Percentiles rank a stretch among this genome's conserved stretches.
phyloP scores from a whole-genome alignment of 306 rosid genomes.

The Psophocarpus tetragonolobus region DNA sequence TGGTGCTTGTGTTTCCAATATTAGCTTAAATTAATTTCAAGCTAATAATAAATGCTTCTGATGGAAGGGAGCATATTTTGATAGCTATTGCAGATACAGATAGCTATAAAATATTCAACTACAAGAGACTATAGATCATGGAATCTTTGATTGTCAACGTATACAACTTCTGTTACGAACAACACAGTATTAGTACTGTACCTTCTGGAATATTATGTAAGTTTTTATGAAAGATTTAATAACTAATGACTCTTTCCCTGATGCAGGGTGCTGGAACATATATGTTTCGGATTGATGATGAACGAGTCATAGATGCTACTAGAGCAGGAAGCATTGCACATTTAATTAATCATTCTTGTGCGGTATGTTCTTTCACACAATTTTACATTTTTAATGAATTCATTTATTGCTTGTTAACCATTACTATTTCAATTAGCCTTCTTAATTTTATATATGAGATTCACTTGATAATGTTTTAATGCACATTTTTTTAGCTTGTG shows the following conservation, averaged over 20 bases:
- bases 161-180: too few relatives aligned
- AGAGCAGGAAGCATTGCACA: constrained; percentile 99
- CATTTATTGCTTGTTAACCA: constrained; percentile 25
- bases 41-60: not conserved
- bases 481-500: constrained; percentile 2
- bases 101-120: constrained; percentile 7
- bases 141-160: constrained; percentile 19
- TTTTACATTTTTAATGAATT: constrained; percentile 25
- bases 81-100: not conserved
- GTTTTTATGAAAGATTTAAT: constrained; percentile 24
- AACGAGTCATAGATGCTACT: constrained; percentile 95
- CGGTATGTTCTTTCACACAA: constrained; percentile 52
- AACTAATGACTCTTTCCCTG: constrained; percentile 35
- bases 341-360: constrained; percentile 98
- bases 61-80: not conserved
- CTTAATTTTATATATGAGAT: constrained; percentile 17
- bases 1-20: not conserved
- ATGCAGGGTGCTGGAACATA: constrained; percentile 99
- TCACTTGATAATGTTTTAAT: constrained; percentile 11
- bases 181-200: not conserved
- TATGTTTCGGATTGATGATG: constrained; percentile 96
- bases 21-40: not conserved
- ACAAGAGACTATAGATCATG: not conserved
- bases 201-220: not conserved
- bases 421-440: constrained; percentile 7